phyloP scores from a whole-genome alignment of 2,329 filamentous ascomycete species.

The Aspergillus aculeatus region DNA sequence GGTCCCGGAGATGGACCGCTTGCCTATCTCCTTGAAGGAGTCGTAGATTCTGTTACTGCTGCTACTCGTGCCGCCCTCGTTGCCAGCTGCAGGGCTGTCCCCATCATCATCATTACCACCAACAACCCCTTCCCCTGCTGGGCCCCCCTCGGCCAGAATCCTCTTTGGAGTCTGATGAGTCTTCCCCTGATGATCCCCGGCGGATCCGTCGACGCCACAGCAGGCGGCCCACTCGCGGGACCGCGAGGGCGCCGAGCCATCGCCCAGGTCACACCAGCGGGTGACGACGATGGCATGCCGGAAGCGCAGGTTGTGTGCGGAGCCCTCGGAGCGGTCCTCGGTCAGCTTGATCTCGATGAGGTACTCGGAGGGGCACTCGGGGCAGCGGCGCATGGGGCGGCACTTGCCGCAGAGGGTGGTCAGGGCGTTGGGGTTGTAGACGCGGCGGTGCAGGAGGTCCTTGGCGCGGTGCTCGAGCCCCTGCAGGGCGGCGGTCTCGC shows the following conservation, averaged over 20 bases:
- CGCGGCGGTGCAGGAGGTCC: conserved; percentile 27
- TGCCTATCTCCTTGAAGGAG: conserved; percentile 54
- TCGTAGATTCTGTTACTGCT: conserved; percentile 41
- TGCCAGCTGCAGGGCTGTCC: too few relatives aligned
- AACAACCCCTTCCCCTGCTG: too few relatives aligned
- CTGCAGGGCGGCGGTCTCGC: conserved; percentile 39
- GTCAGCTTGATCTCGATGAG: conserved; percentile 59
- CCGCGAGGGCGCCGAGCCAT: conserved; percentile 49
- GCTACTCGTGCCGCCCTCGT: too few relatives aligned
- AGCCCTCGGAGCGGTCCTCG: conserved; percentile 51
- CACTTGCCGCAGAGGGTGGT: conserved; percentile 54
- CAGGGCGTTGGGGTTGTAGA: conserved; percentile 45
- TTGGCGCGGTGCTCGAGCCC: conserved; percentile 45
- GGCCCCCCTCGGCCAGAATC: too few relatives aligned
- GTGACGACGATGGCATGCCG: conserved; percentile 62
- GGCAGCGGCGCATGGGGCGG: conserved; percentile 60
- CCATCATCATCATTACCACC: too few relatives aligned
- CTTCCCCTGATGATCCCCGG: too few relatives aligned
- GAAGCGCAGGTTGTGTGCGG: conserved; percentile 44
- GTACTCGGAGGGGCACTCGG: conserved; percentile 63
- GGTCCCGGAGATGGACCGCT: conserved; percentile 56
- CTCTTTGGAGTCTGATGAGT: too few relatives aligned
- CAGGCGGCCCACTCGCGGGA: conserved; percentile 58
- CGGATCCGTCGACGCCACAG: conserved; percentile 44
- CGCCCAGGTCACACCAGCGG: conserved; percentile 61